Base-by-base conservation (phyloP, 2,329 filamentous ascomycete genomes). In the Ambrosiella beaveri region DNA sequence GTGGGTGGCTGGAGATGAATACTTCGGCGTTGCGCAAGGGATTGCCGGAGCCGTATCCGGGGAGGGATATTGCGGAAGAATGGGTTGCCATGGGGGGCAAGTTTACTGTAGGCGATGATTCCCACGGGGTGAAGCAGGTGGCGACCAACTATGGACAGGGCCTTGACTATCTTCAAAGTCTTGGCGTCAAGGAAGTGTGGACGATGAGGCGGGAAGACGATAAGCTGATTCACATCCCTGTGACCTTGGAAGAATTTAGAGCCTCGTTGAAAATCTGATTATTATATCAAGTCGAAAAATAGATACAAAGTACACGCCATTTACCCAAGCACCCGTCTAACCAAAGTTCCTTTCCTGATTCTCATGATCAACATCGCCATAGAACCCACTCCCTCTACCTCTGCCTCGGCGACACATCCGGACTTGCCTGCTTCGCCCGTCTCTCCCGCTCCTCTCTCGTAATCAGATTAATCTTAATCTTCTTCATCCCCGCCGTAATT, bases 31-130 rank as follows among this genome's bases (percentile, higher is more conserved):
- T 97, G 70, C 78, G 93, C 63, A 98, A 98, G 73, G 93, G 91
- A 4, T 79, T 97, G 70, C 78, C 74, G 17, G 89, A 97, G 73
- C 88, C 91, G 51, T 98, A 98, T 74, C 93, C 93, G 0, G 82
- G 82, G 62, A 76, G 79, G 57, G 75, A 81, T 64, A 85, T 98
- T 65, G 88, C 88, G 64, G 77, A 87, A 76, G 57, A 81, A 67
- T 95, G 88, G 73, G 66, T 89, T 57, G 71, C 70, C 7, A 75
- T 87, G 65, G 84, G 84, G 27, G 90, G 93, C 27, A 80, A 79
- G 61, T 95, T 97, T 70, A 94, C 88, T 57, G 77, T 98, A 64
- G 95, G 88, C 6, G 93, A 98, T 68, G 93, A 98, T 70, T 95
- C 89, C 68, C 93, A 98, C 72, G 87, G 87, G 44, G 78, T 88